Conservation (phyloP, 2,329 filamentous ascomycete genomes). For the Claviceps monticola region DNA sequence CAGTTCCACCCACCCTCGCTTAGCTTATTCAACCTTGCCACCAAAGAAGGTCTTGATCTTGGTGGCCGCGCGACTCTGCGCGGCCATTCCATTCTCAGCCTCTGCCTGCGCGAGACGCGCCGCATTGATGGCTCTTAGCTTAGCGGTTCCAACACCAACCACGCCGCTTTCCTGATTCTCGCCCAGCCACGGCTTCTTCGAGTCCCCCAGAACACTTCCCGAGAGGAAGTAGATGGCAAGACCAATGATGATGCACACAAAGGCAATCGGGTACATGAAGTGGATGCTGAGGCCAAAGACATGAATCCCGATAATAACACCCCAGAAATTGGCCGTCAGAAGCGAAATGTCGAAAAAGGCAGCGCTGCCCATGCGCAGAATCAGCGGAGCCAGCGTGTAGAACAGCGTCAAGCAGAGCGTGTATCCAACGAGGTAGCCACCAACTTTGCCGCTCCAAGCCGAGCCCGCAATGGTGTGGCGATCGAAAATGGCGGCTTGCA, state of each 20-base stretch:
- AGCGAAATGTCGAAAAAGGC: constrained; percentile 96
- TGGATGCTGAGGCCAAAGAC: constrained; percentile 73
- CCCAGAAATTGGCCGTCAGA: constrained; percentile 94
- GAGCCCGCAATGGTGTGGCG: constrained; percentile 25
- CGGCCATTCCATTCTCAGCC: constrained; percentile 13
- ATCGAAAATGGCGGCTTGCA: constrained; percentile 86
- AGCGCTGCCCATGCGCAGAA: constrained; percentile 79
- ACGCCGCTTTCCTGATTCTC: constrained; percentile 71
- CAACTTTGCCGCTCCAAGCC: constrained; percentile 29
- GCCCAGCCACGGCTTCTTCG: constrained; percentile 90
- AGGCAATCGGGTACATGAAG: constrained; percentile 90
- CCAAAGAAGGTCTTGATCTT: constrained; percentile 1
- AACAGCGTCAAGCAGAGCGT: constrained; percentile 73
- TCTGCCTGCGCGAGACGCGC: constrained; percentile 29
- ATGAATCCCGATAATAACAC: constrained; percentile 77
- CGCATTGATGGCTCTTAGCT: constrained; percentile 53
- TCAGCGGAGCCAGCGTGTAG: constrained; percentile 73
- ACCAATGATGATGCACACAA: constrained; percentile 80
- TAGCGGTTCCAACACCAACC: constrained; percentile 72
- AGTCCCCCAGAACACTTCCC: constrained; percentile 70
- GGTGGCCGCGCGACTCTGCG: not conserved
- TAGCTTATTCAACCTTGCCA: not conserved
- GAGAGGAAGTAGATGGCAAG: constrained; percentile 79
- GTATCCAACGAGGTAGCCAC: constrained; percentile 79
- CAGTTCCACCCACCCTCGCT: not conserved